Evolutionary conservation across 306 rosid genomes (phyloP), one percentile per base, ranked within the genome.

Genomic region (Albizia julibrissin): DNA sequence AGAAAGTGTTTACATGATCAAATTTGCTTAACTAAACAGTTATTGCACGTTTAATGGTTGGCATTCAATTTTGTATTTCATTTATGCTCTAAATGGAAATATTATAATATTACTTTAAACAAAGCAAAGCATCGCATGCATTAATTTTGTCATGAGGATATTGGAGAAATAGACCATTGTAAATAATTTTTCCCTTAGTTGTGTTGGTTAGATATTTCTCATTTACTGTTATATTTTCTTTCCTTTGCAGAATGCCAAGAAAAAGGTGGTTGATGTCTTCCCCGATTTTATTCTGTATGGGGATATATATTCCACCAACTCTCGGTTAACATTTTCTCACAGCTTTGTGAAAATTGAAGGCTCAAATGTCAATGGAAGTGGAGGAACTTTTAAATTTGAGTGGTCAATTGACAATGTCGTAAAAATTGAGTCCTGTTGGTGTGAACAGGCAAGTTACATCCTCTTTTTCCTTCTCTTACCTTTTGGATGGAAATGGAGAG

Each of bases 371-470:
- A 86, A 75, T 85, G 92, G 88, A 75, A 73, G 79, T 52, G 62
- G 47, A 66, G 72, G 70, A 80, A 69, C 78, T 44, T 84, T 87
- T 58, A 75, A 71, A 81, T 56, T 83, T 39, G 86, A 91, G 80
- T 92, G 97, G 91, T 78, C 80, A 59, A 72, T 82, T 74, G 80
- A 77, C 15, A 87, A 89, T 81, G 81, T 92, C 77, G 49, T 80
- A 33, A 77, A 74, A 70, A 86, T 92, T 47, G 85, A 91, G 88
- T 91, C 92, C 52, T 77, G 66, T 22, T 91, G 94, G 94, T 69
- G 40, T 75, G 86, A 22, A 61, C 85, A 79, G 87, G 97, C 87
- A 69, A 75, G 83, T 73, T 71, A 82, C 69, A 40, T 54, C 3
- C 31, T 74, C 72, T 70, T 24, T 71, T 24, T 34, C 67, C 61